These are phyloP conservation scores for Echeveria elegans DNA, from an alignment of 164 flowering plant genomes.

Conservation along the genomic window DNA sequence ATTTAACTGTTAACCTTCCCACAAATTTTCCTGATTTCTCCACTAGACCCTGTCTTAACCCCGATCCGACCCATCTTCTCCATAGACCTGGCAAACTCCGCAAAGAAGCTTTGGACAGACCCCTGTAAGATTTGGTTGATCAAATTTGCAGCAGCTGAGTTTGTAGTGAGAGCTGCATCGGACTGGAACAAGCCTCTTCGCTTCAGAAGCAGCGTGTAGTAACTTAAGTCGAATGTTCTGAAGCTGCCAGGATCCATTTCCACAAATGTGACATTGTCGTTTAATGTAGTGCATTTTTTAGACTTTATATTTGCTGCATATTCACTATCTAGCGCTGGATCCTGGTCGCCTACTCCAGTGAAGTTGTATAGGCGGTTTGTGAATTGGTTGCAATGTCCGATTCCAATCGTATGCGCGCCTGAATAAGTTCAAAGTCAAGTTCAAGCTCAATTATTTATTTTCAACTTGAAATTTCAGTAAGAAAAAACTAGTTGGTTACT, in stretches of 20 bases:
- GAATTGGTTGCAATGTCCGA: conserved; percentile 23
- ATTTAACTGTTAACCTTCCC: background rate
- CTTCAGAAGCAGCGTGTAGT: conserved; percentile 34
- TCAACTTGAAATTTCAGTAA: too few species aligned
- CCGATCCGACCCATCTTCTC: conserved; percentile 8
- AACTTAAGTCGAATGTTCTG: conserved; percentile 39
- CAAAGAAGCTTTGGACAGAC: background rate
- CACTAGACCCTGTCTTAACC: background rate
- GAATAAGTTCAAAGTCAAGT: background rate
- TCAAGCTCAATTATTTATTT: background rate
- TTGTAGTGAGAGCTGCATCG: conserved; percentile 42
- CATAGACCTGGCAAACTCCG: background rate
- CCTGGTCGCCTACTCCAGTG: conserved; percentile 45
- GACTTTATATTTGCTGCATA: conserved; percentile 30
- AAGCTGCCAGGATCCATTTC: conserved; percentile 69
- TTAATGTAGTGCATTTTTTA: conserved; percentile 24
- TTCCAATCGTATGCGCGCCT: conserved; percentile 33
- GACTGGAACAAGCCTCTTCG: conserved; percentile 56
- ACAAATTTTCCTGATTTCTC: conserved; percentile 2
- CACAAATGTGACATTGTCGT: conserved; percentile 27
- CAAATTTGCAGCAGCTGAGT: background rate
- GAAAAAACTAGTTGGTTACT: too few species aligned
- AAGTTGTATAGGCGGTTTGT: conserved; percentile 47
- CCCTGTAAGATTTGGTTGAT: background rate
- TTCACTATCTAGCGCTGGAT: conserved; percentile 41